Base-by-base conservation (phyloP, 129 eudicot genomes). In the Flaveria brownii region DNA sequence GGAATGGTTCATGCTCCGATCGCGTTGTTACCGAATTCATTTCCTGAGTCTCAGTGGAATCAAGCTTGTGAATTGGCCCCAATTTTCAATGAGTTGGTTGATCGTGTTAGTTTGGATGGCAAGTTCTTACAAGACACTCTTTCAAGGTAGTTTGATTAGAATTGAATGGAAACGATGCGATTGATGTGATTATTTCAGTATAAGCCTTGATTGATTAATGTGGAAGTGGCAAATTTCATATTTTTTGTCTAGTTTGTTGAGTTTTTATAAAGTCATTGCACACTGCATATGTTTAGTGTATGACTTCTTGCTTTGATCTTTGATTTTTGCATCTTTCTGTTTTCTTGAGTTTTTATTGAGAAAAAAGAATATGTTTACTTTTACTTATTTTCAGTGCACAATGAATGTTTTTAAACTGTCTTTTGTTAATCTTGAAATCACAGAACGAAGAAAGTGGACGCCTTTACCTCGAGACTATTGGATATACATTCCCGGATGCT, bases 51-150 rank as follows among this genome's bases (percentile, higher is more conserved):
- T 82, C 89, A 86, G 15, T 94, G 83, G 86, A 94, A 72, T 72
- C 93, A 91, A 86, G 97, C 99, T 76, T 86, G 94, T 83, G 94
- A 91, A 76, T 75, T 94, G 70, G 97, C 99, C 1, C 99, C 99
- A 8, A 83, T 94, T 62, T 94, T 94, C 49, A 94, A 91, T 70
- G 96, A 94, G 81, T 92, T 94, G 15, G 87, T 94, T 46, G 99
- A 94, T 49, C 92, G 96, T 23, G 94, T 91, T 76, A 91, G 96
- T 84, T 84, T 91, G 92, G 97, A 94, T 85, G 97, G 88, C 11
- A 74, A 86, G 50, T 94, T 94, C 63, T 70, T 94, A 14, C 97
- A 91, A 80, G 96, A 94, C 16, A 91, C 97, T 4, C 97, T 94
- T 49, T 84, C 96, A 79, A 94, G 99, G 97, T 67, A 30, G 4